These are phyloP conservation scores for Pseudogymnoascus destructans DNA, from an alignment of 2,329 filamentous ascomycete species.

Conservation along the genomic window DNA sequence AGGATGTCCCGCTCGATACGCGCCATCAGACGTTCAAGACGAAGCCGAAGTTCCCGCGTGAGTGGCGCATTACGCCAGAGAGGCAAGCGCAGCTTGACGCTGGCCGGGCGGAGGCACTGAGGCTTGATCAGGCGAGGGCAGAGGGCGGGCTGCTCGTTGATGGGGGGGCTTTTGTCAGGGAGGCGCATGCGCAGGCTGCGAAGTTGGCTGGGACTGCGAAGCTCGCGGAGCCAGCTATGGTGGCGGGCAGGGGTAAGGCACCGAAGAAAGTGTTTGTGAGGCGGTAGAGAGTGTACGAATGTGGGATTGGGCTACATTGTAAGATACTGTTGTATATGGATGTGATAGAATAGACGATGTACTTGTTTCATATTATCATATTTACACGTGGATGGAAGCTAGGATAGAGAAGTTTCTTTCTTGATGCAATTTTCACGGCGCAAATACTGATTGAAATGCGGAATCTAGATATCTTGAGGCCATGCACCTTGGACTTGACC, in stretches of 20 bases:
- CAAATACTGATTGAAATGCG: neutral
- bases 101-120: conserved; percentile 37
- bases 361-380: conserved; percentile 4
- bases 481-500: no score
- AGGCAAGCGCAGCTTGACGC: conserved; percentile 52
- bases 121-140: conserved; percentile 41
- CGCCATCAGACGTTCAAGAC: conserved; percentile 64
- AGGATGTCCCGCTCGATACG: conserved; percentile 79
- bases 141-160: conserved; percentile 45
- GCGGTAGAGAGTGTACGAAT: conserved; percentile 13
- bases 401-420: neutral
- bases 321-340: conserved; percentile 4
- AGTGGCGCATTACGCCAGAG: conserved; percentile 68
- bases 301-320: conserved; percentile 1
- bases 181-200: conserved; percentile 24
- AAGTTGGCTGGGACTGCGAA: conserved; percentile 8
- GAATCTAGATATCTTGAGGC: neutral
- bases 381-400: neutral
- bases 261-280: conserved; percentile 20
- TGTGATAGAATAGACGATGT: conserved; percentile 1
- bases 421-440: neutral
- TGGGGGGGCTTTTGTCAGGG: conserved; percentile 37
- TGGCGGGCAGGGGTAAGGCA: conserved; percentile 15
- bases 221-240: conserved; percentile 21
- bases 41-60: conserved; percentile 60